Evolutionary conservation across 106 monocot genomes (phyloP).

Genomic region (Cymbidium sinense): DNA sequence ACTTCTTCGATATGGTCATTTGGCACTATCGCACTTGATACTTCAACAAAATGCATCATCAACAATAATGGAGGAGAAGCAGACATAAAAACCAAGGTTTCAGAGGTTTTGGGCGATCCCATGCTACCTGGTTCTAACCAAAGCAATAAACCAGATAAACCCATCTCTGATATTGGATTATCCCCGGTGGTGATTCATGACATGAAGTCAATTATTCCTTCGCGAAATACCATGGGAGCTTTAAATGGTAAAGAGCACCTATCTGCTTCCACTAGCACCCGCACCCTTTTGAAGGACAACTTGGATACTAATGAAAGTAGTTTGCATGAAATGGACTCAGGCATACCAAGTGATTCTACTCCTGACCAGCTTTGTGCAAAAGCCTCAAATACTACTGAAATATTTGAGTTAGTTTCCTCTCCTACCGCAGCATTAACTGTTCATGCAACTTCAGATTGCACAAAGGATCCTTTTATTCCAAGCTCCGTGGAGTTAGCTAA

Average conservation of each 20-base stretch:
- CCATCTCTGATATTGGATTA: not conserved
- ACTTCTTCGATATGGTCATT: too few relatives aligned
- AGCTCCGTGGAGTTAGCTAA: not conserved
- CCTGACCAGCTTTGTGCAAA: not conserved
- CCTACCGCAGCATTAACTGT: not conserved
- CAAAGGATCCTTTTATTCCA: not conserved
- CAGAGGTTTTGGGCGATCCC: too few relatives aligned
- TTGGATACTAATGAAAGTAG: not conserved
- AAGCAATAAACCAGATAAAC: not conserved
- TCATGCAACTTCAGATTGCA: not conserved
- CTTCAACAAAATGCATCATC: not conserved
- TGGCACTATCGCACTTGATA: not conserved
- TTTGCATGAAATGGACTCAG: not conserved
- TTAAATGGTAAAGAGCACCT: not conserved
- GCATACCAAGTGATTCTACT: not conserved
- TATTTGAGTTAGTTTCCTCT: not conserved
- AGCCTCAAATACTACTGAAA: not conserved
- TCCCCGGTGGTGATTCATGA: not conserved
- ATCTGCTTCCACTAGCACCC: constrained; percentile 1
- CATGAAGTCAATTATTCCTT: not conserved
- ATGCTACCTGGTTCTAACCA: not conserved
- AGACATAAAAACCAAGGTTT: too few relatives aligned
- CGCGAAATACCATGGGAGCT: not conserved
- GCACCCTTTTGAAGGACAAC: not conserved
- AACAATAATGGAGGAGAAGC: too few relatives aligned